Conservation (phyloP, 345 rosid genomes). For the Hypericum androsaemum region DNA sequence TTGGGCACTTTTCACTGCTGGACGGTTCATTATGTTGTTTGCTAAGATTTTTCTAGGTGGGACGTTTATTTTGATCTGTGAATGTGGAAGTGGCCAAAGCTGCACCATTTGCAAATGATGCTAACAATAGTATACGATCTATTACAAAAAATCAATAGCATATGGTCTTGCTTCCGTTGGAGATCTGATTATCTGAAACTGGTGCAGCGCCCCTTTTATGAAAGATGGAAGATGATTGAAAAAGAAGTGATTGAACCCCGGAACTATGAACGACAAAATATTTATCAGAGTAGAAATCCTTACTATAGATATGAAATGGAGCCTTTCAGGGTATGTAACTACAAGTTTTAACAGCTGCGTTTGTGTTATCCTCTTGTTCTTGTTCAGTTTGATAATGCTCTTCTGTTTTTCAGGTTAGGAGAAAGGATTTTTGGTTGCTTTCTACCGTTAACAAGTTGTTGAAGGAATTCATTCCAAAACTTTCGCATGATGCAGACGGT, state of each 20-base stretch:
- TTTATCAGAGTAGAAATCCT: constrained; percentile 58
- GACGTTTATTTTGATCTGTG: too few species aligned
- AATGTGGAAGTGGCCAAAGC: too few species aligned
- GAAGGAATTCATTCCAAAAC: constrained; percentile 86
- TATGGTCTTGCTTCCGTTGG: neutral
- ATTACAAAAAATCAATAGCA: too few species aligned
- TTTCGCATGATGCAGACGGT: constrained; percentile 98
- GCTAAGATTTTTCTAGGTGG: too few species aligned
- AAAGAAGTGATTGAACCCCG: constrained; percentile 94
- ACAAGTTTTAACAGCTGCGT: neutral
- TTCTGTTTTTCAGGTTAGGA: constrained; percentile 59
- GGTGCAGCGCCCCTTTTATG: constrained; percentile 85
- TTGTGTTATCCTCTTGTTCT: neutral
- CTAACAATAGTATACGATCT: too few species aligned
- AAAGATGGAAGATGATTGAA: constrained; percentile 95
- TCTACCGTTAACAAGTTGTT: constrained; percentile 78
- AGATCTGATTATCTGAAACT: constrained; percentile 12
- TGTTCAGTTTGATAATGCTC: constrained; percentile 14
- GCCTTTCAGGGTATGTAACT: constrained; percentile 75
- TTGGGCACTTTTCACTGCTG: too few species aligned
- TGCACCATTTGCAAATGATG: too few species aligned
- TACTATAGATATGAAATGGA: constrained; percentile 83
- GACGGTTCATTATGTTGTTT: too few species aligned
- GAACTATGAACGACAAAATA: constrained; percentile 63
- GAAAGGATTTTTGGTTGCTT: constrained; percentile 96